phyloP scores from a whole-genome alignment of 73 alveolate species.

The Paraurostyla sp. region DNA sequence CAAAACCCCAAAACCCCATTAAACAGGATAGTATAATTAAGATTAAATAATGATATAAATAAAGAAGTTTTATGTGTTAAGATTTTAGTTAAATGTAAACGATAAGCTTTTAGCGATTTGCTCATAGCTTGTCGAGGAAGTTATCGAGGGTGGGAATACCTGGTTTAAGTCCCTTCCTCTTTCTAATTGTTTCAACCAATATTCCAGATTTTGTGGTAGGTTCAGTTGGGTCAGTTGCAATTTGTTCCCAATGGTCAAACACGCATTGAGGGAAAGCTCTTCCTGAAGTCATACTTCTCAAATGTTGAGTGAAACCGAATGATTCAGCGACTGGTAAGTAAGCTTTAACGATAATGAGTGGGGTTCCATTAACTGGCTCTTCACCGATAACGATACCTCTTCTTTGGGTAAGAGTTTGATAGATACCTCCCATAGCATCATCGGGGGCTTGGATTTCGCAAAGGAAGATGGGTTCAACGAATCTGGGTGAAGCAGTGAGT shows the following conservation, averaged over 20 bases:
- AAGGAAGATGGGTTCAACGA: slow-evolving; percentile 98
- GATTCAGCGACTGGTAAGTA: slow-evolving; percentile 99
- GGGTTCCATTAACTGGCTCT: slow-evolving; percentile 97
- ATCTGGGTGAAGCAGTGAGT: slow-evolving; percentile 98
- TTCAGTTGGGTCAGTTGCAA: slow-evolving; percentile 86
- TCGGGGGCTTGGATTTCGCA: slow-evolving; percentile 97
- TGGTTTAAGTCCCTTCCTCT: slow-evolving; percentile 94
- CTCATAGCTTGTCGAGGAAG: slow-evolving; percentile 93
- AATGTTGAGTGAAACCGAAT: slow-evolving; percentile 98
- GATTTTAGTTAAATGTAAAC: background rate
- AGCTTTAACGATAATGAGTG: slow-evolving; percentile 96
- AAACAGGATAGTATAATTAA: too few relatives aligned
- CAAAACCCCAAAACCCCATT: too few relatives aligned
- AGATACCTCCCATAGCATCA: slow-evolving; percentile 98
- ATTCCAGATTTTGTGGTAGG: slow-evolving; percentile 83
- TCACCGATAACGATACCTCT: slow-evolving; percentile 98
- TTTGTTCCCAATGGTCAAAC: slow-evolving; percentile 98
- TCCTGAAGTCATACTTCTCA: slow-evolving; percentile 98
- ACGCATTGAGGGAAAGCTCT: slow-evolving; percentile 99
- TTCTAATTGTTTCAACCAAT: slow-evolving; percentile 83
- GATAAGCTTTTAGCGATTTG: background rate
- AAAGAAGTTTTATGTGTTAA: background rate
- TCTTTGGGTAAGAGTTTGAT: slow-evolving; percentile 94
- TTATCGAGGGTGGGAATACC: slow-evolving; percentile 93
- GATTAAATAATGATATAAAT: too few relatives aligned